Base-by-base conservation (phyloP, 306 rosid species). In the Corylus americana region DNA sequence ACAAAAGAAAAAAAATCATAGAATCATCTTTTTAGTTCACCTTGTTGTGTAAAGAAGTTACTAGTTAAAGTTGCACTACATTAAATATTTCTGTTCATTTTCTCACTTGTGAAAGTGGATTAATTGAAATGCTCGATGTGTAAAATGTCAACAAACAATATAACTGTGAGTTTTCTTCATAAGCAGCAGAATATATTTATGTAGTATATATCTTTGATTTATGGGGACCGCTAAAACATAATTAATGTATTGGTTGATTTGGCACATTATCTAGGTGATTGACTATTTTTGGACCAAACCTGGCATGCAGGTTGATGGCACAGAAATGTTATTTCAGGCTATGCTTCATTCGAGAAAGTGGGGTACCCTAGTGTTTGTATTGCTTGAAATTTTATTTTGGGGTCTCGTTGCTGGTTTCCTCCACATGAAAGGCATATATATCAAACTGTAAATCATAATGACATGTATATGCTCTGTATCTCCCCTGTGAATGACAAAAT, bases 281-380 rank as follows among this genome's bases (percentile, higher is more conserved):
- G 67, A 39, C 57, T 79, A 73, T 75, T 48, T 74, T 79, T 69
- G 45, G 72, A 72, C 59, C 27, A 53, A 74, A 77, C 75, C 53
- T 58, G 47, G 12, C 73, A 70, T 83, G 81, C 93, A 92, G 97
- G 91, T 92, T 72, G 91, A 92, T 69, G 83, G 90, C 57, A 78
- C 87, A 14, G 91, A 90, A 85, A 79, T 80, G 78, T 85, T 92
- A 59, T 42, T 90, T 50, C 95, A 87, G 82, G 81, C 76, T 77
- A 3, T 90, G 80, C 66, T 87, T 76, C 91, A 85, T 54, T 92
- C 97, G 22, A n/a, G 87, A 78, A 87, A 77, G 76, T 87, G 92
- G 95, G 97, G 97, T 61, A 90, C 93, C 63, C 72, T 92, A 61
- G 87, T 77, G 39, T 86, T 86, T 83, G 93, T 92, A 75, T 74